Conservation (phyloP, 495 filamentous ascomycete species). For the Aspergillus conjunctus region DNA sequence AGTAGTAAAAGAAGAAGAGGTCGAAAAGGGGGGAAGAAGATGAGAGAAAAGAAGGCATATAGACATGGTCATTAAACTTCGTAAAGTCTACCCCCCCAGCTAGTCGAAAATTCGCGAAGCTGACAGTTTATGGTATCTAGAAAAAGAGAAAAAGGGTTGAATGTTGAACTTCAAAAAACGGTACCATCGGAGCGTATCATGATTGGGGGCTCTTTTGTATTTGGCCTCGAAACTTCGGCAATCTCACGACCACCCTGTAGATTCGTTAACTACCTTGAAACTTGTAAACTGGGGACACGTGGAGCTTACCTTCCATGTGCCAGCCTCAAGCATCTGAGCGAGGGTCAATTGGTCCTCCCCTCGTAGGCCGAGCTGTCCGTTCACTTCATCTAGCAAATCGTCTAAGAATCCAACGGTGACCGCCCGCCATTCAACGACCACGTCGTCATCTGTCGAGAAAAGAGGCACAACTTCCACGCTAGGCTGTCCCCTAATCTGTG, state of each 20-base stretch:
- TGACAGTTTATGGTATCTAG: constrained; percentile 40
- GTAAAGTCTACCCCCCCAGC: constrained; percentile 37
- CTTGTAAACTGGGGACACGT: neutral
- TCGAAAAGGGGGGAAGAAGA: constrained; percentile 15
- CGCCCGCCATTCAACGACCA: constrained; percentile 72
- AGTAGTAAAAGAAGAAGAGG: constrained; percentile 14
- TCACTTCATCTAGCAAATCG: constrained; percentile 61
- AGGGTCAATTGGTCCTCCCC: constrained; percentile 58
- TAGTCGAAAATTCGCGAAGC: constrained; percentile 20
- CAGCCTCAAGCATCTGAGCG: constrained; percentile 71
- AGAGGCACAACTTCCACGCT: constrained; percentile 68
- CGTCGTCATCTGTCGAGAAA: constrained; percentile 65
- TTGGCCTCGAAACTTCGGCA: constrained; percentile 91
- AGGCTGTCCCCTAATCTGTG: constrained; percentile 71
- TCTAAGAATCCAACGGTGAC: constrained; percentile 68
- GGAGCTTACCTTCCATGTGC: constrained; percentile 75
- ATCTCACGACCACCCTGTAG: constrained; percentile 89
- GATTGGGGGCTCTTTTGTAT: constrained; percentile 96
- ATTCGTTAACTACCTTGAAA: constrained; percentile 28
- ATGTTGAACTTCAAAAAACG: constrained; percentile 68
- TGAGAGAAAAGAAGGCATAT: constrained; percentile 24
- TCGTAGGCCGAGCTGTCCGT: constrained; percentile 58
- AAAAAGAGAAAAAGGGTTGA: constrained; percentile 29
- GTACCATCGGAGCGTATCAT: constrained; percentile 96
- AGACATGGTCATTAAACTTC: constrained; percentile 44